Conservation (phyloP, 2,329 filamentous ascomycete species). For the Aspergillus oerlinghausenensis region DNA sequence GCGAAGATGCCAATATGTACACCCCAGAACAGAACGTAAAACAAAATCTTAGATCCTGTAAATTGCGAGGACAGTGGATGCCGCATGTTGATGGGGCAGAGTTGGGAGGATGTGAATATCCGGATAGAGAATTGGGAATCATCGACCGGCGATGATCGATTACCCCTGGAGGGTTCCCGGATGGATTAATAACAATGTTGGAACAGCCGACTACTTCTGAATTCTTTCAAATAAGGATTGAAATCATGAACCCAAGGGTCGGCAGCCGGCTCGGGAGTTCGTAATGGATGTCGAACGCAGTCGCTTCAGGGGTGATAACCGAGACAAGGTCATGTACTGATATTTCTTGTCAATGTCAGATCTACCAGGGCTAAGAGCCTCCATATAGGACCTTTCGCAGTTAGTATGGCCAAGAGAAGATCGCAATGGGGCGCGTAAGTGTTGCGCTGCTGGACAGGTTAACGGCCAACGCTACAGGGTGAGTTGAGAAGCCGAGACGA, state of each 20-base stretch:
- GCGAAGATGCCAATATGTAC: conserved; percentile 76
- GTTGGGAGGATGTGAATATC: conserved; percentile 1
- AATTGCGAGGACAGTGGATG: conserved; percentile 52
- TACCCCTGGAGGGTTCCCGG: neutral
- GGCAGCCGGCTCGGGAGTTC: neutral
- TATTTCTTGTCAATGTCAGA: neutral
- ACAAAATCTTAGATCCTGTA: conserved; percentile 65
- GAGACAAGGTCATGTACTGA: neutral
- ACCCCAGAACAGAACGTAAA: conserved; percentile 76
- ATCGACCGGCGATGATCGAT: conserved; percentile 27
- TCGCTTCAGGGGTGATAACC: neutral
- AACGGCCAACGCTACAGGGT: conserved; percentile 5
- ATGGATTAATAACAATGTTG: neutral
- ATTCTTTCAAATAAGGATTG: neutral
- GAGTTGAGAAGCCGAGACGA: neutral
- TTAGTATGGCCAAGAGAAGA: neutral
- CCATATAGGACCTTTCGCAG: neutral
- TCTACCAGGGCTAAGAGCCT: neutral
- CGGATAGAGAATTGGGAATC: conserved; percentile 2
- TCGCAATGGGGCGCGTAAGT: neutral
- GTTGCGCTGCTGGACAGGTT: conserved; percentile 1
- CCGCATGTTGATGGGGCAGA: conserved; percentile 44
- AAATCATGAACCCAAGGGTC: neutral
- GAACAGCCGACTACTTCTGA: neutral
- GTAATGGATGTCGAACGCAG: neutral